Base-by-base conservation (phyloP, 345 rosid species). In the Ceriops zippeliana region DNA sequence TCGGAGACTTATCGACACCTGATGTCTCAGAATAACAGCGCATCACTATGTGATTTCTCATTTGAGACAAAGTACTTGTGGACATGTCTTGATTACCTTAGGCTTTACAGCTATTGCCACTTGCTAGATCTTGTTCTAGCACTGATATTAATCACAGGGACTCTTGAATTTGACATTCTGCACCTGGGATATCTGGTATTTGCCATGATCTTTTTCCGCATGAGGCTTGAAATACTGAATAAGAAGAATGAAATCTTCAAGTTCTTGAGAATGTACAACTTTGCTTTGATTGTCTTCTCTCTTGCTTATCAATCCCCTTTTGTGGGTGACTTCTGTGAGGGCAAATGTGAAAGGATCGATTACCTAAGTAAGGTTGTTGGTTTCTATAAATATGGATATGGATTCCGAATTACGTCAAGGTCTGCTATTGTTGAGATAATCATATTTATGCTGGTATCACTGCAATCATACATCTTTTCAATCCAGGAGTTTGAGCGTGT, bases 131-230 rank as follows among this genome's bases (percentile, higher is more conserved):
- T 82, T 69, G 81, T 79, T 56, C 83, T 82, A 19, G 67, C 78
- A n/a, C 63, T 82, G 61, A 72, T 82, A 57, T 70, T 85, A 54
- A 77, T 83, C 63, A 85, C 87, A 6, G 89, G 89, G 42, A 85
- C 89, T 6, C 85, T 85, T n/a, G 89, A 85, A 67, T 85, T 79
- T 49, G 89, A 85, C 37, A 65, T 85, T 68, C 85, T 85, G 28
- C 89, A 85, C 71, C 81, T 85, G 31, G 89, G 87, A 24, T 85
- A 85, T 68, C 87, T 83, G 24, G 85, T 81, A 68, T 75, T 83
- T 71, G 84, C 85, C 58, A 76, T 85, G 31, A 65, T 83, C 30
- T 85, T 83, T 74, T 85, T 83, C 73, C 77, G 89, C 8, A 75
- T 81, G 74, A 83, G 86, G 69, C 74, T 82, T 51, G 67, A 76